Conservation (phyloP, 75 land plant species). For the Picea glauca region DNA sequence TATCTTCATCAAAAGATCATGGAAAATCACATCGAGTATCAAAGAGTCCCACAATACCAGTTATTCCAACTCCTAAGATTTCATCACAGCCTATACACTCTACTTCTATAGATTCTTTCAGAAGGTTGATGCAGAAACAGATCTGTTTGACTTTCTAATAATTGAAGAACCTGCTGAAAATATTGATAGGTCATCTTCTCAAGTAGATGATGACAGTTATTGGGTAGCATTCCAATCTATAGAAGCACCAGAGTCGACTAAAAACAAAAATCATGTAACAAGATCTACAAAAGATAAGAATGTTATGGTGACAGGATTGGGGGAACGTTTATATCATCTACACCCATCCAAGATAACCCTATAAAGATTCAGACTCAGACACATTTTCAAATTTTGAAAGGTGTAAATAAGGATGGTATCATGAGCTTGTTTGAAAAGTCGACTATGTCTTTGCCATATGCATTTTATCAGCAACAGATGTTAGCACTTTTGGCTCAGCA, state of each 20-base stretch:
- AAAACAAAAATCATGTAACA: constrained; percentile 12
- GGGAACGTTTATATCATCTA: constrained; percentile 69
- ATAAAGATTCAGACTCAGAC: not conserved
- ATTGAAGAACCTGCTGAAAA: constrained; percentile 35
- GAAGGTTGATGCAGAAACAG: constrained; percentile 60
- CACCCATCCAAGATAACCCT: constrained; percentile 19
- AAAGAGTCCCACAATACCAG: not conserved
- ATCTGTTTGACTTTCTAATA: constrained; percentile 74
- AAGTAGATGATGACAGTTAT: constrained; percentile 47
- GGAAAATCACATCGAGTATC: constrained; percentile 11
- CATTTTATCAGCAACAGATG: constrained; percentile 85
- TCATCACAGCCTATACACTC: constrained; percentile 1
- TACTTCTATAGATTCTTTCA: constrained; percentile 17
- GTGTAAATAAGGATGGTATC: constrained; percentile 67
- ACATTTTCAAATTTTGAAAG: constrained; percentile 43
- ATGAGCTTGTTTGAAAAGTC: constrained; percentile 89
- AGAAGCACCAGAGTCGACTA: constrained; percentile 45
- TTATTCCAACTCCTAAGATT: constrained; percentile 26
- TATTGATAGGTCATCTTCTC: constrained; percentile 31
- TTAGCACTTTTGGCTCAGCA: constrained; percentile 74
- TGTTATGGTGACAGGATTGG: constrained; percentile 52
- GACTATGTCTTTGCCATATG: constrained; percentile 77
- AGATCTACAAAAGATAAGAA: constrained; percentile 27
- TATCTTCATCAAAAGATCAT: constrained; percentile 12
- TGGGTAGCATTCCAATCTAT: constrained; percentile 97